phyloP scores from a whole-genome alignment of 495 filamentous ascomycete species.

The Pyronema domesticum region DNA sequence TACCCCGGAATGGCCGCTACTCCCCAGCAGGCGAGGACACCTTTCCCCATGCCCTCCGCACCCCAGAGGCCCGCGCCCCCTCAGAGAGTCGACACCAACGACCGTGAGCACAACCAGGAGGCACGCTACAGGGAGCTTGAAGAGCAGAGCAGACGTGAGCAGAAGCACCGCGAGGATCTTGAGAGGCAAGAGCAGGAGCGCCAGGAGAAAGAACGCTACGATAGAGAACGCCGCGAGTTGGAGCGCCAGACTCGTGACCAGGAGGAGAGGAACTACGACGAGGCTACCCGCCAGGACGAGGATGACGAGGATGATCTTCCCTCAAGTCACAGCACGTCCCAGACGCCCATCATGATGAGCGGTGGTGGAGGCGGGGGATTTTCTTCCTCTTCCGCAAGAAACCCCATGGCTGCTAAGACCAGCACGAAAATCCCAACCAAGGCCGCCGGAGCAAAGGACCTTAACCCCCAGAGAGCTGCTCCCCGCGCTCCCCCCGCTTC shows the following conservation, averaged over 20 bases:
- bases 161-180: conserved; percentile 13
- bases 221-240: conserved; percentile 39
- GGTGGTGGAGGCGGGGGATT: conserved; percentile 45
- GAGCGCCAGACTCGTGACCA: conserved; percentile 28
- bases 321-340: conserved; percentile 14
- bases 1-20: conserved; percentile 56
- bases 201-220: conserved; percentile 27
- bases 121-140: conserved; percentile 38
- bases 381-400: conserved; percentile 36
- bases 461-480: conserved; percentile 28
- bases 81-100: conserved; percentile 49
- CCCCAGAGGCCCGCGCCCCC: conserved; percentile 40
- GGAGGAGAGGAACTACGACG: conserved; percentile 15
- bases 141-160: conserved; percentile 21
- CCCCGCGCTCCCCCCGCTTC: conserved; percentile 35
- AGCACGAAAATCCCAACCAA: conserved; percentile 20
- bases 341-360: conserved; percentile 28
- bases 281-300: conserved; percentile 8
- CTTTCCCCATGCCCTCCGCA: conserved; percentile 31
- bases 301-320: conserved; percentile 21
- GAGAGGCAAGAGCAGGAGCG: conserved; percentile 27
- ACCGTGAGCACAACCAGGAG: conserved; percentile 30
- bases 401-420: conserved; percentile 49
- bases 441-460: conserved; percentile 10
- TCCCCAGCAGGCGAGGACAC: conserved; percentile 32